These are phyloP conservation scores for Citropsis articulata DNA, from an alignment of 345 rosid genomes.

Conservation along the genomic window DNA sequence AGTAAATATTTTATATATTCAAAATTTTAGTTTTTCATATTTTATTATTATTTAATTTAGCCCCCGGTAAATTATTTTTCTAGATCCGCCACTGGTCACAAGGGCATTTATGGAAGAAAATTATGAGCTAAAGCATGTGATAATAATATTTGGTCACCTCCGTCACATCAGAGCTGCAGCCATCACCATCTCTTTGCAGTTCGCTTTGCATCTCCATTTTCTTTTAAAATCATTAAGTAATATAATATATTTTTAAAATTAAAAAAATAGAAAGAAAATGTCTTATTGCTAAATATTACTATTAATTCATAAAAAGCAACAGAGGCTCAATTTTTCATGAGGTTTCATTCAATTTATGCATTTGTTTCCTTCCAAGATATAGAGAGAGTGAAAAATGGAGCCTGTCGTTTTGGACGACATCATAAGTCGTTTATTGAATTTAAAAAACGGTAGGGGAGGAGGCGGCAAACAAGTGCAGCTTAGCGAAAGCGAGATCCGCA, in stretches of 20 bases:
- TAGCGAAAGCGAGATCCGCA: constrained; percentile 82
- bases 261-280: neutral
- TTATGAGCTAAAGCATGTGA: neutral
- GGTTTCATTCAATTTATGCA: neutral
- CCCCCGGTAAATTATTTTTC: too few species aligned
- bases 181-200: neutral
- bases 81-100: too few species aligned
- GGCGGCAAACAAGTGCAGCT: constrained; percentile 77
- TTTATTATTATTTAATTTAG: too few species aligned
- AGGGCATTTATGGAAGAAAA: constrained; percentile 20
- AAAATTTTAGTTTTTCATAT: too few species aligned
- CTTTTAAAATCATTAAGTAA: neutral
- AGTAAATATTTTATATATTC: too few species aligned
- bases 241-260: neutral
- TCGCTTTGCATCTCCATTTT: neutral
- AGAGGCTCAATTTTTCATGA: neutral
- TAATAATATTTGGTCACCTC: constrained; percentile 14
- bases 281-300: neutral
- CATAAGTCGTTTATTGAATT: constrained; percentile 61
- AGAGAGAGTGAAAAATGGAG: constrained; percentile 45
- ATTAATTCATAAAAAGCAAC: neutral
- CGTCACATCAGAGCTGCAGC: constrained; percentile 31
- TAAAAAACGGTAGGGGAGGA: constrained; percentile 58
- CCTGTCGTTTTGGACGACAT: constrained; percentile 67
- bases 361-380: neutral